Conservation (phyloP, 2,329 filamentous ascomycete genomes). For the Colletotrichum sublineola region DNA sequence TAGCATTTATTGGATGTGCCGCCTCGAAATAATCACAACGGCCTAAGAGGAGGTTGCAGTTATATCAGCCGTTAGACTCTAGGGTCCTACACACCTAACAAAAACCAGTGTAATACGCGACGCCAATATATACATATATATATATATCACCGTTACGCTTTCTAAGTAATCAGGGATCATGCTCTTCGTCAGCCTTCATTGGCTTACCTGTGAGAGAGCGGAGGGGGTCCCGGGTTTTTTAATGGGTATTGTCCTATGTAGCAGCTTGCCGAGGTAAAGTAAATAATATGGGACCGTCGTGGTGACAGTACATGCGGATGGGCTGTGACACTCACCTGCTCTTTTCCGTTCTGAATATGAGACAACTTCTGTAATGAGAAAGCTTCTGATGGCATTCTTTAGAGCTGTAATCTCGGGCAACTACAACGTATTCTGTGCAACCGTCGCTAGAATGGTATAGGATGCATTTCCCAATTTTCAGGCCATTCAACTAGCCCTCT, state of each 20-base stretch:
- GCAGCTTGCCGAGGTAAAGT: neutral
- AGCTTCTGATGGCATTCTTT: neutral
- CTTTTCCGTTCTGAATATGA: neutral
- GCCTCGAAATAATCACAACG: too few species aligned
- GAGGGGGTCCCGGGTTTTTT: neutral
- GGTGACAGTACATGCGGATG: neutral
- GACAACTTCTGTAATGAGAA: neutral
- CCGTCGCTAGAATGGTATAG: neutral
- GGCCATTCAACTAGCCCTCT: neutral
- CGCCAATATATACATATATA: too few species aligned
- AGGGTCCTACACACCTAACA: too few species aligned
- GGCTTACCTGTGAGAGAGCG: neutral
- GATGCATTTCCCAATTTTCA: neutral
- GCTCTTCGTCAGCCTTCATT: neutral
- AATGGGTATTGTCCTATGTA: slow-evolving; percentile 3
- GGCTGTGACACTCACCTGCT: neutral
- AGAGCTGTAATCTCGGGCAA: too few species aligned
- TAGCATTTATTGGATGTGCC: too few species aligned
- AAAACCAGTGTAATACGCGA: too few species aligned
- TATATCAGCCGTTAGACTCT: too few species aligned
- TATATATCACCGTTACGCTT: too few species aligned
- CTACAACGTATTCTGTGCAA: neutral
- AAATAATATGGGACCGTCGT: neutral
- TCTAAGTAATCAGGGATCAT: too few species aligned
- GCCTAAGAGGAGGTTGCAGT: too few species aligned